Evolutionary conservation across 257 asterid species (phyloP).

Genomic region (Ocimum tenuiflorum): DNA sequence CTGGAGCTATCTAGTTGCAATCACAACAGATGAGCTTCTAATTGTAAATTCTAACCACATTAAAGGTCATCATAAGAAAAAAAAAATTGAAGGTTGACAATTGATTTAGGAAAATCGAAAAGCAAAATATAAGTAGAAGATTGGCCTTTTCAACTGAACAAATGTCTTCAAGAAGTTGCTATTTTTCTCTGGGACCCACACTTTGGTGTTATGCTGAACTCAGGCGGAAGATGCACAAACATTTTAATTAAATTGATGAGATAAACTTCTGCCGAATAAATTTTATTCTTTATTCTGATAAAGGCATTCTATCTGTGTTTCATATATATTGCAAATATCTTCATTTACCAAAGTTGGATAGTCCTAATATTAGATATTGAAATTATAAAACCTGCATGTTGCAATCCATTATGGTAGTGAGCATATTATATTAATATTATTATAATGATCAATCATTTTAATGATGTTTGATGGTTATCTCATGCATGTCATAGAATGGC

Average conservation of each 20-base stretch:
- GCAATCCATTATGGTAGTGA: neutral
- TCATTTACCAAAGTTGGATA: neutral
- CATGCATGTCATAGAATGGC: neutral
- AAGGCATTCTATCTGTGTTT: neutral
- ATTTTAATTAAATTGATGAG: neutral
- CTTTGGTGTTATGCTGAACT: neutral
- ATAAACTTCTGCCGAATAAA: neutral
- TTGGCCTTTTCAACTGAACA: constrained; percentile 4
- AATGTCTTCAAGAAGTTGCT: constrained; percentile 4
- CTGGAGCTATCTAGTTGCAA: no score
- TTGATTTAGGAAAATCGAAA: no score
- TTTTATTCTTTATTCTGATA: neutral
- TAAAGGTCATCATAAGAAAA: no score
- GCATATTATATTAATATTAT: neutral
- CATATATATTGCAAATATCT: neutral
- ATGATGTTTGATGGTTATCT: neutral
- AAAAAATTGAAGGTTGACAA: neutral
- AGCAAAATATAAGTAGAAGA: neutral
- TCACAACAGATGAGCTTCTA: no score
- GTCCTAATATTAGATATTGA: neutral
- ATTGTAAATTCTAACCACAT: neutral
- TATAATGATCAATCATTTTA: neutral
- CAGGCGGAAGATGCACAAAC: constrained; percentile 2
- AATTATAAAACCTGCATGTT: neutral
- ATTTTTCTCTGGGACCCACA: neutral